Percentiles rank a stretch among this genome's conserved stretches.
phyloP scores from a whole-genome alignment of 2,329 filamentous ascomycete genomes.

The Teratosphaeria pseudoeucalypti region DNA sequence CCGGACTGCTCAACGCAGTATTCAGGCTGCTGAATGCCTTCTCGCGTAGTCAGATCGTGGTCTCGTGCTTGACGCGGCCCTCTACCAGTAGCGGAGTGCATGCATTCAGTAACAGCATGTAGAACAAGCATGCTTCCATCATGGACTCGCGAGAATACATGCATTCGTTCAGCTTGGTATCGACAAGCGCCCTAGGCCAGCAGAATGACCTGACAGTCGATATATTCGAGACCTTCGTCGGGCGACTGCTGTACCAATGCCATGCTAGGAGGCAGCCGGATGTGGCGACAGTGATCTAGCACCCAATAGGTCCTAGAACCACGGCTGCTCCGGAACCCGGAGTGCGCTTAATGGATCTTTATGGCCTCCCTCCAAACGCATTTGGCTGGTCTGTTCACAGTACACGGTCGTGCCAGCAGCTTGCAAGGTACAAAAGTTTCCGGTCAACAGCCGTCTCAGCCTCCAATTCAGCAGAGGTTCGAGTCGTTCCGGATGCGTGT shows the following conservation, averaged over 20 bases:
- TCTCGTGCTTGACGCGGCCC: neutral
- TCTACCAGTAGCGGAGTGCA: neutral
- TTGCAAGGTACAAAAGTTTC: neutral
- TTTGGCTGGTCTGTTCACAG: neutral
- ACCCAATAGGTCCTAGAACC: conserved; percentile 1
- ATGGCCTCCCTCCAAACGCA: neutral
- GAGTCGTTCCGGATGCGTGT: neutral
- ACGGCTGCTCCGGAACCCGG: neutral
- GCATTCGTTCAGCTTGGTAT: neutral
- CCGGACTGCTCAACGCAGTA: neutral
- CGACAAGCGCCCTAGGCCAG: neutral
- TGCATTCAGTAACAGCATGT: neutral
- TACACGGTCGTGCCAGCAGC: neutral
- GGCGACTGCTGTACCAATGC: neutral
- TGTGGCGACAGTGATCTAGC: neutral
- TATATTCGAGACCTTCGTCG: neutral
- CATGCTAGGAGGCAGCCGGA: neutral
- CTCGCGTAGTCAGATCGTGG: neutral
- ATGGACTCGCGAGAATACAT: neutral
- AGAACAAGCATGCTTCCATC: neutral
- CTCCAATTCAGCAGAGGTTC: neutral
- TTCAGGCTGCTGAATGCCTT: neutral
- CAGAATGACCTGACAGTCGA: neutral
- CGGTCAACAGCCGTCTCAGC: neutral
- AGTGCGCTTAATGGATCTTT: neutral